Conservation (phyloP, 805 yeast species). For the Candida ficus region DNA sequence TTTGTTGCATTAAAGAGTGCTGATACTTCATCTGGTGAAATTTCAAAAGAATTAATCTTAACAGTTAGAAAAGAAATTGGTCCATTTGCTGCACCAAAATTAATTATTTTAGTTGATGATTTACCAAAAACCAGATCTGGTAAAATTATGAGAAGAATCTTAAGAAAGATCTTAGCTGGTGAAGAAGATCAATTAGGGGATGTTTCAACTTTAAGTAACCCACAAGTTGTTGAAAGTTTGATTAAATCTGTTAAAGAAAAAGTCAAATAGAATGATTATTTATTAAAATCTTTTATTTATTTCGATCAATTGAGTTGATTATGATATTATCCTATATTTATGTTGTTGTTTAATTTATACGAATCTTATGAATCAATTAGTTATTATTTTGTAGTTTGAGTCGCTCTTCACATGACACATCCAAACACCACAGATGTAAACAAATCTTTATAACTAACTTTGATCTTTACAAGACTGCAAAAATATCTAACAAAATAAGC, state of each 20-base stretch:
- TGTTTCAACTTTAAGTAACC: conserved; percentile 71
- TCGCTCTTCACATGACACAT: too few species aligned
- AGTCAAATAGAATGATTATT: conserved; percentile 6
- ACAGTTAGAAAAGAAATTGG: conserved; percentile 78
- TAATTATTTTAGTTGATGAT: conserved; percentile 66
- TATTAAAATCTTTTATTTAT: not conserved
- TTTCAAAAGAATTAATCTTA: conserved; percentile 59
- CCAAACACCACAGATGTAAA: too few species aligned
- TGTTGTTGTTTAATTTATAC: not conserved
- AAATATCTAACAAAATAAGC: too few species aligned
- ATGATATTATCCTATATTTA: not conserved
- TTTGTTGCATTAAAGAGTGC: conserved; percentile 61
- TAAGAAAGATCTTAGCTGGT: conserved; percentile 68
- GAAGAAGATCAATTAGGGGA: conserved; percentile 83
- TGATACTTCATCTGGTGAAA: conserved; percentile 24
- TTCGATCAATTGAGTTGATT: not conserved
- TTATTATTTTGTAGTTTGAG: too few species aligned
- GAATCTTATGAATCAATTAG: not conserved
- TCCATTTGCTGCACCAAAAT: conserved; percentile 82
- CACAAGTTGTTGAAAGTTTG: conserved; percentile 63
- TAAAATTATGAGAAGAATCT: conserved; percentile 81
- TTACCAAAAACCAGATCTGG: conserved; percentile 86
- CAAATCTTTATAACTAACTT: too few species aligned
- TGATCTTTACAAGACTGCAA: too few species aligned
- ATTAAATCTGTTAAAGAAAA: conserved; percentile 43